Evolutionary conservation across 2,329 filamentous ascomycete species (phyloP).

Genomic region (Cercospora beticola): DNA sequence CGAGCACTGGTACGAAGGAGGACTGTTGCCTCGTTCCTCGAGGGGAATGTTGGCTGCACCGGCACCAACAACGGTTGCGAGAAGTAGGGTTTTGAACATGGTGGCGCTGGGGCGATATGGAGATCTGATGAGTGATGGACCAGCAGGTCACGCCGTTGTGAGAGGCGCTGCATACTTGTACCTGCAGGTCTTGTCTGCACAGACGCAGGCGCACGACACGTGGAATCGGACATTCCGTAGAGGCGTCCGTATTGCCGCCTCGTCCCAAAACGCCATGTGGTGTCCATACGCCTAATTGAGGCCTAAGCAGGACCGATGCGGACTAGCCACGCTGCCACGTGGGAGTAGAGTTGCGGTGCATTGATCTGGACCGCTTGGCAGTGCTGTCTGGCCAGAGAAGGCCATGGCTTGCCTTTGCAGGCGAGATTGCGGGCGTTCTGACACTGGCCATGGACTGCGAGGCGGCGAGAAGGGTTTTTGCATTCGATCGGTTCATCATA

Average conservation of each 20-base stretch:
- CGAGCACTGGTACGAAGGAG: not conserved
- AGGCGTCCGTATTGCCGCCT: not conserved
- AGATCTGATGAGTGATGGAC: not conserved
- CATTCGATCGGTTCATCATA: not conserved
- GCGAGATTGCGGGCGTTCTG: not conserved
- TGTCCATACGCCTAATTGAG: not conserved
- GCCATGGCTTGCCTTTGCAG: not conserved
- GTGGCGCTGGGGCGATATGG: not conserved
- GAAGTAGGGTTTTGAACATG: slow-evolving; percentile 1
- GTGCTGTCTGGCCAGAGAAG: not conserved
- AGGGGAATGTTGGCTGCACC: not conserved
- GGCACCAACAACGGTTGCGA: not conserved
- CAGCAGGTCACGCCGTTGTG: not conserved
- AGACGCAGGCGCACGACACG: not conserved
- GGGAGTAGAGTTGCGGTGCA: not conserved
- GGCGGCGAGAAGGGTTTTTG: not conserved
- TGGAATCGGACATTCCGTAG: not conserved
- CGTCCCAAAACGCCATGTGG: not conserved
- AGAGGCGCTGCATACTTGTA: not conserved
- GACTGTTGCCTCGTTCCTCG: not conserved
- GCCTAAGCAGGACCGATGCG: not conserved
- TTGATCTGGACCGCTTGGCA: not conserved
- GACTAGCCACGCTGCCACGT: not conserved
- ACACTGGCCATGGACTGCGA: not conserved
- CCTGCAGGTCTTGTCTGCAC: not conserved